phyloP scores from a whole-genome alignment of 345 rosid species.

The Citrus unshiu region DNA sequence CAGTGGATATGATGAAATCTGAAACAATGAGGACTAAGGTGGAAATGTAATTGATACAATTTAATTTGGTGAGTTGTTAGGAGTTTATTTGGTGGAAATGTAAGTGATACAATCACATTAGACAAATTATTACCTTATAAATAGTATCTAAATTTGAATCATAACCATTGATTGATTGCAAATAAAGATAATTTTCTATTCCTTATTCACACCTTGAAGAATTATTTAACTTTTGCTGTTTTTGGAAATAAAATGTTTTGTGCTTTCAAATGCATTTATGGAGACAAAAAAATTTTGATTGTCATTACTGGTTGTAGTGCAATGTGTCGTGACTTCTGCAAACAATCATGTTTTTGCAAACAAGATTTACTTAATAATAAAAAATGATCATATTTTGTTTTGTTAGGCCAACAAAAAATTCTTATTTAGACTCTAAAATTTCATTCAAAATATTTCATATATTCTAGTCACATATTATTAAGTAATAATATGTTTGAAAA shows the following conservation, averaged over 20 bases:
- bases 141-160: neutral
- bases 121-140: too few relatives aligned
- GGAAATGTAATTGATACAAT: too few relatives aligned
- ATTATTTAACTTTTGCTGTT: neutral
- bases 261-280: slow-evolving; percentile 1
- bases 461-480: neutral
- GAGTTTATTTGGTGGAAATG: too few relatives aligned
- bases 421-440: neutral
- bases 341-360: neutral
- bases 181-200: neutral
- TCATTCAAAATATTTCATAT: neutral
- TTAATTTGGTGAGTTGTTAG: too few relatives aligned
- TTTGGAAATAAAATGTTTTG: neutral
- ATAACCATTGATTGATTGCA: neutral
- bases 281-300: neutral
- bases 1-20: too few relatives aligned
- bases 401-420: neutral
- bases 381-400: neutral
- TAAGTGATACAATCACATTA: too few relatives aligned
- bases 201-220: neutral
- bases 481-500: too few relatives aligned
- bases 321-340: neutral
- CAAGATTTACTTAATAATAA: neutral
- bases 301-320: neutral
- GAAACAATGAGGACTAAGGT: too few relatives aligned